Conservation (phyloP, 2,329 filamentous ascomycete genomes). For the Chaetomium sp. region DNA sequence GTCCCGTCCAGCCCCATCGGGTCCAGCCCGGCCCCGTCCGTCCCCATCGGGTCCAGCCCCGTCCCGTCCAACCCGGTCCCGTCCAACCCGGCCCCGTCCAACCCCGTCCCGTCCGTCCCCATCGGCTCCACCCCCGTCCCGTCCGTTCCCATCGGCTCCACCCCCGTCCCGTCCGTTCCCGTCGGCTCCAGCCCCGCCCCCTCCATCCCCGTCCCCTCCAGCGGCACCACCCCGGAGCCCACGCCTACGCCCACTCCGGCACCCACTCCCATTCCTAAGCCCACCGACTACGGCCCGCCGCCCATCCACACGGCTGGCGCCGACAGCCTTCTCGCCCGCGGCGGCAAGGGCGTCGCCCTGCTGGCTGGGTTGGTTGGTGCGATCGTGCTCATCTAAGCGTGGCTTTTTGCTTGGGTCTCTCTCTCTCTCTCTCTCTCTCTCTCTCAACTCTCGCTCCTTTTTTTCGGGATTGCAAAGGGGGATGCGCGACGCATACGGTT, state of each 20-base stretch:
- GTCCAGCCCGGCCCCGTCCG: no score
- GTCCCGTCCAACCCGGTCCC: neutral
- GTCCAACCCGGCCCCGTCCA: no score
- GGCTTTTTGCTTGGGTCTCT: neutral
- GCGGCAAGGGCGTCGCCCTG: slow-evolving; percentile 41
- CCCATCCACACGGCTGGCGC: slow-evolving; percentile 39
- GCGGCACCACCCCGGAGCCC: neutral
- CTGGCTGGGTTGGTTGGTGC: slow-evolving; percentile 45
- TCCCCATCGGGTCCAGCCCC: neutral
- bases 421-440: neutral
- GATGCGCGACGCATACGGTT: neutral
- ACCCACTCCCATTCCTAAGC: neutral
- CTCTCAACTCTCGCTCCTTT: neutral
- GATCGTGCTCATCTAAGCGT: slow-evolving; percentile 41
- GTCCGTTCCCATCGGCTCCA: no score
- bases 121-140: no score
- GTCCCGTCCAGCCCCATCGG: no score
- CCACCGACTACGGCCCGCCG: slow-evolving; percentile 25
- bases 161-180: no score
- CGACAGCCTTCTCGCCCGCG: neutral
- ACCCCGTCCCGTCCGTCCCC: no score
- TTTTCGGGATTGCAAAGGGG: neutral
- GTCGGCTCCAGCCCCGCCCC: no score
- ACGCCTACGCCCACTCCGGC: neutral
- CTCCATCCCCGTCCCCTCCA: neutral